Base-by-base conservation (phyloP, 257 asterid genomes). In the Lycium barbarum region DNA sequence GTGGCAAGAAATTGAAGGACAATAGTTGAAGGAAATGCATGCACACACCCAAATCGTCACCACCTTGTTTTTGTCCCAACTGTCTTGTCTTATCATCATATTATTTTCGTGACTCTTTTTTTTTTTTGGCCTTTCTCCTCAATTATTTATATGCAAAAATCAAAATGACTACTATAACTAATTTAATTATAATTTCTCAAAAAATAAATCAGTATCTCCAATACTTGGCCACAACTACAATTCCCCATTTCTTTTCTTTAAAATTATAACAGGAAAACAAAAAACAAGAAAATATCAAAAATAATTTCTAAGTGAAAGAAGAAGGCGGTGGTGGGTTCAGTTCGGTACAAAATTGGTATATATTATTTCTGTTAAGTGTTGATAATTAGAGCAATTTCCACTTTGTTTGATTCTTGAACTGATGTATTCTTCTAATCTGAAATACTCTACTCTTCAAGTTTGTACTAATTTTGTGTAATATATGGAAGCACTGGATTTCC, bases 21-120 rank as follows among this genome's bases (percentile, higher is more conserved):
- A 20, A 26, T 0, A 36, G 47, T 74, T 7, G 22, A 51, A 76
- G 3, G 47, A 76, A 51, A 53, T 26, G 26, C 82, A 78, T 78
- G 65, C 82, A 14, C 26, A 8, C 47, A 11, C 33, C 6, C 15
- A 78, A 53, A 78, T 4, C 43, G 15, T 14, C 63, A 76, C 63
- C 0, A 54, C n/a, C 26, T 51, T 26, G 33, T 49, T 22, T 14
- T 10, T 76, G 62, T 68, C 78, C 26, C 53, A 38, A 40, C 79
- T 49, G 38, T 22, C 43, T 74, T 49, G 62, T 49, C 43, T 20
- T 74, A 20, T 38, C 40, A 14, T 8, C 43, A 14, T 58, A 53
- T 53, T 78, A 78, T 33, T 78, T 78, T 38, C 82, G 82, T 78
- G 82, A 53, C 49, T 26, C 65, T 53, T 13, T 43, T 65, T 66